Evolutionary conservation across 1,284 basidiomycete genomes (phyloP), one percentile per base, ranked within the genome.

Genomic region (Trichosporon asahii): DNA sequence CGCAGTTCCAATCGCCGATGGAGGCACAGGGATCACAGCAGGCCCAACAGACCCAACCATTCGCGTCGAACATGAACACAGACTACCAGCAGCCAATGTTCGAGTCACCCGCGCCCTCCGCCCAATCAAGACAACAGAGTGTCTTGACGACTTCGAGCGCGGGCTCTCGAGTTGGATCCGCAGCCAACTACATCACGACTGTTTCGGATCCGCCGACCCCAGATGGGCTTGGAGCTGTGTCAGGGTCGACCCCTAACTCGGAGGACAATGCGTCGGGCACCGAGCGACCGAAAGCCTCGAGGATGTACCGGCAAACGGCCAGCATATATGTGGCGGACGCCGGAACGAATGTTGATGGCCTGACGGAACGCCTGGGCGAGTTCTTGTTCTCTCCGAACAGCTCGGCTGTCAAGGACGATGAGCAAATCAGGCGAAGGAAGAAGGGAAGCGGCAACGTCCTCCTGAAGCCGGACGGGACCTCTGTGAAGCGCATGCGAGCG

Each of bases 311-410:
- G 11, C 76, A 77, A 21, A 73, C 72, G 11, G 73, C 77, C 6
- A 75, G 68, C n/a, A 65, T 78, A 55, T 79, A 77, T 27, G 72
- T 74, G n/a, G 70, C 72, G 15, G 75, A 77, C 8, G 65, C 72
- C 3, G 75, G 74, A 18, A 68, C 75, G 6, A 61, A 61, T 14
- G 72, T 82, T 0, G 80, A 80, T 11, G 75, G 76, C 0, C 29
- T 82, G 5, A 78, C 78, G 2, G 78, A 78, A 29, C 70, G 78
- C 6, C 72, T 82, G 0, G 81, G 81, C 44, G 81, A 82, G 67
- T 81, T 82, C 66, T 66, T 82, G 18, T 79, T 82, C 67, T 74
- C 73, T 57, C 79, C 79, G 0, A 68, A 72, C 15, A 68, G 65
- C 11, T 69, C 64, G 23, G 67, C 70, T 1, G 65, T 71, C 37